A percentile compares a stretch with the other conserved stretches of the same genome.
Evolutionary conservation across 345 rosid genomes (phyloP).

Genomic region (Citrus sp.): DNA sequence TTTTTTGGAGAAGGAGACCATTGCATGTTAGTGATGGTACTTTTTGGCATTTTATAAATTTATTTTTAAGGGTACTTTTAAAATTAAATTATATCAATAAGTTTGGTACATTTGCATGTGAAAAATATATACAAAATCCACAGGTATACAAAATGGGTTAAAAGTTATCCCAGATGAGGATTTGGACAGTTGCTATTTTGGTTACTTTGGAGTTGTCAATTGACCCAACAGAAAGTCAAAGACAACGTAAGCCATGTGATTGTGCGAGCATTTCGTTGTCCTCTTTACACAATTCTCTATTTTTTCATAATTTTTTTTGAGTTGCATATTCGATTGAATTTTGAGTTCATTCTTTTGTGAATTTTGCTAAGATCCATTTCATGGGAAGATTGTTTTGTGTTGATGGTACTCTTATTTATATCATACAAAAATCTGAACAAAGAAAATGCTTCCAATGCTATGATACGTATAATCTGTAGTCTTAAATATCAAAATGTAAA

Average conservation of each 20-base stretch:
- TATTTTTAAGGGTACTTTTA: too few relatives aligned
- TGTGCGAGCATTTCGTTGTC: neutral
- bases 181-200: neutral
- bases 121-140: neutral
- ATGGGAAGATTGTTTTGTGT: too few relatives aligned
- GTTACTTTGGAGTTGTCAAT: neutral
- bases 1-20: neutral
- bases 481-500: too few relatives aligned
- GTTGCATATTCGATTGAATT: too few relatives aligned
- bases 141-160: neutral
- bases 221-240: conserved; percentile 6
- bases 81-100: neutral
- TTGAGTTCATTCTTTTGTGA: neutral
- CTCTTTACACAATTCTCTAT: neutral
- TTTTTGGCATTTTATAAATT: neutral
- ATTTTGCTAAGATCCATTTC: too few relatives aligned
- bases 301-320: neutral
- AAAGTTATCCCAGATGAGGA: neutral
- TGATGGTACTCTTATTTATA: too few relatives aligned
- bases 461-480: too few relatives aligned
- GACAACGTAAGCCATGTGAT: neutral
- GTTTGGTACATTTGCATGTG: conserved; percentile 21
- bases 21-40: neutral
- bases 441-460: too few relatives aligned
- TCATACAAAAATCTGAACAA: too few relatives aligned